Conservation (phyloP, 192 early-diverging fungal genomes). For the Podila verticillata region DNA sequence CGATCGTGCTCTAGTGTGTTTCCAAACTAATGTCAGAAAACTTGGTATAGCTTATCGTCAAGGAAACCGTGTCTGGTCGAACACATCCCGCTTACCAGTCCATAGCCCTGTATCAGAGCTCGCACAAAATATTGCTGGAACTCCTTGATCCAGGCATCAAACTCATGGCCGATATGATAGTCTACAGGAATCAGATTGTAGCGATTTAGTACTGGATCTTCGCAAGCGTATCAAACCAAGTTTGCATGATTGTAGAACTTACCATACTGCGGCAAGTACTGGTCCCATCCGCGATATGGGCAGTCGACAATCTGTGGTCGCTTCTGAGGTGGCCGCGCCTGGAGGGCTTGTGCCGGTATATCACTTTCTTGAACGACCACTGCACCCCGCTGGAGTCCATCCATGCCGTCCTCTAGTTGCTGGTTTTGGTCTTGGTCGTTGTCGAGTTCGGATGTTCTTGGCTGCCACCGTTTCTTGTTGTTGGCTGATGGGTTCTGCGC, state of each 20-base stretch:
- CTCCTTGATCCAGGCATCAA: slow-evolving; percentile 27
- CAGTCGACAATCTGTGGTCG: slow-evolving; percentile 4
- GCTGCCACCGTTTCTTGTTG: slow-evolving; percentile 23
- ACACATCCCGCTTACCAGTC: not conserved
- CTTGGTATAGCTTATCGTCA: no score
- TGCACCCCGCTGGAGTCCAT: not conserved
- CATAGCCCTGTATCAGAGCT: slow-evolving; percentile 7
- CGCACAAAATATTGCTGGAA: slow-evolving; percentile 17
- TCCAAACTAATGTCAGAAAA: no score
- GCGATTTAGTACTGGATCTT: no score
- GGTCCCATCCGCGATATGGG: slow-evolving; percentile 41
- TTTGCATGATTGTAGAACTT: not conserved
- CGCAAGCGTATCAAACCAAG: not conserved
- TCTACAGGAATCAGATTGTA: slow-evolving; percentile 5
- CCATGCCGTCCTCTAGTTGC: not conserved
- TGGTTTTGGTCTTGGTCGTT: slow-evolving; percentile 11
- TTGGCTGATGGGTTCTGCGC: slow-evolving; percentile 25
- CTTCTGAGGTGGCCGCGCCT: not conserved
- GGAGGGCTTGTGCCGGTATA: slow-evolving; percentile 21
- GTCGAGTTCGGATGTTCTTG: not conserved
- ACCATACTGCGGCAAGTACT: slow-evolving; percentile 37
- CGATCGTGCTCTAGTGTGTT: not conserved
- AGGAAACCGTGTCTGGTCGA: not conserved
- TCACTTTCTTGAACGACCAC: slow-evolving; percentile 29
- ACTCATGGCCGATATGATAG: slow-evolving; percentile 32